Conservation (phyloP, 345 rosid species). For the Garcia nutans region DNA sequence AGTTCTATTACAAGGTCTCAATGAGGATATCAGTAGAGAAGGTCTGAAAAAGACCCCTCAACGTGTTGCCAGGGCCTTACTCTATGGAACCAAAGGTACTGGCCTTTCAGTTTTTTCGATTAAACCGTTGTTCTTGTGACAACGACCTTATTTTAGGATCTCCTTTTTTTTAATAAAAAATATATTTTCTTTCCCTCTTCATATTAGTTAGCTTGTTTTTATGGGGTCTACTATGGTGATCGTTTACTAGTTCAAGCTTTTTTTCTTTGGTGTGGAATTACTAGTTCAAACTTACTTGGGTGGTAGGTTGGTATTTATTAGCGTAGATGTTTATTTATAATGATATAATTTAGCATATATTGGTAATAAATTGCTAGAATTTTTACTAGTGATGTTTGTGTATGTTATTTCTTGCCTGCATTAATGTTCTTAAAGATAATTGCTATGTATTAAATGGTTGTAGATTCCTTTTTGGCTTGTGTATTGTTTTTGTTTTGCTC, state of each 20-base stretch:
- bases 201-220: background rate
- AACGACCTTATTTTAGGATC: background rate
- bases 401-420: background rate
- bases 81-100: slow-evolving; percentile 79
- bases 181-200: background rate
- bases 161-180: no score
- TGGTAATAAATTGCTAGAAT: background rate
- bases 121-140: background rate
- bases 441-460: background rate
- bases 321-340: background rate
- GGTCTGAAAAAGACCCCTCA: slow-evolving; percentile 88
- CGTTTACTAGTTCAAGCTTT: background rate
- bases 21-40: slow-evolving; percentile 77
- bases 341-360: background rate
- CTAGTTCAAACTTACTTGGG: background rate
- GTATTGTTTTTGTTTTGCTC: background rate
- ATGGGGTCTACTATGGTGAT: background rate
- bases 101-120: no score
- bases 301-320: background rate
- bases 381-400: background rate
- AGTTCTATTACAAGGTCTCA: slow-evolving; percentile 73
- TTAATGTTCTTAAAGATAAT: background rate
- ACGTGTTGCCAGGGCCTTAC: slow-evolving; percentile 93
- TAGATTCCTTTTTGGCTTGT: background rate
- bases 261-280: background rate